Evolutionary conservation across 2,329 filamentous ascomycete species (phyloP).

Genomic region (Bipolaris victoriae): DNA sequence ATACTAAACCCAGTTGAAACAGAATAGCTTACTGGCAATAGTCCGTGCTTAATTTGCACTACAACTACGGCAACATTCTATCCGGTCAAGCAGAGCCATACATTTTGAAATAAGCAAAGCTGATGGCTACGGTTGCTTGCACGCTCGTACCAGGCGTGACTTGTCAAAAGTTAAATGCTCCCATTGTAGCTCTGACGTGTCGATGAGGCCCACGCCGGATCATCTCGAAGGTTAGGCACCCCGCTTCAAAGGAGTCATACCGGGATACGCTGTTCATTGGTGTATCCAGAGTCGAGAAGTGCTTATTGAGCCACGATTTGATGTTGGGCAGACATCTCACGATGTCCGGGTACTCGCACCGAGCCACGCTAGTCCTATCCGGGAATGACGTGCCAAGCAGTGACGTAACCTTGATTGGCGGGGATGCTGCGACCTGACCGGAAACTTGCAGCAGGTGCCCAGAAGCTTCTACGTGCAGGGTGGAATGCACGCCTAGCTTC

Average conservation of each 20-base stretch:
- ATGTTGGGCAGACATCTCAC: slow-evolving; percentile 12
- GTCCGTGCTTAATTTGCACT: too few species aligned
- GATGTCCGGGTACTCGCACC: slow-evolving; percentile 4
- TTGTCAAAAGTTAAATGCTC: background rate
- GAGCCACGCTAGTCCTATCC: background rate
- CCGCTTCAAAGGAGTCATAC: background rate
- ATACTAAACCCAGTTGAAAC: too few species aligned
- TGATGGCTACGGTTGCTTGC: too few species aligned
- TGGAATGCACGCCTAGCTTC: slow-evolving; percentile 26
- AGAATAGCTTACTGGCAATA: too few species aligned
- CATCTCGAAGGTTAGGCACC: background rate
- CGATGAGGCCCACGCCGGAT: slow-evolving; percentile 1
- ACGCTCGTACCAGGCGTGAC: background rate
- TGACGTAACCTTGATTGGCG: slow-evolving; percentile 22
- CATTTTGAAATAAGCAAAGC: too few species aligned
- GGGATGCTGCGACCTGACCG: slow-evolving; percentile 14
- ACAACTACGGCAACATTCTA: too few species aligned
- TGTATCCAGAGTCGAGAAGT: background rate
- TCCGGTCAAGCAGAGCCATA: too few species aligned
- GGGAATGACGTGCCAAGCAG: background rate
- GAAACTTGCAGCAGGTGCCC: slow-evolving; percentile 27
- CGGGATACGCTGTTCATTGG: slow-evolving; percentile 1
- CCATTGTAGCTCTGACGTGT: slow-evolving; percentile 13
- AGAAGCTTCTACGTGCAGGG: slow-evolving; percentile 37
- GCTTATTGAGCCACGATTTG: background rate